These are phyloP conservation scores for Incumbomyces lentus DNA, from an alignment of 2,329 filamentous ascomycete genomes.

Conservation along the genomic window DNA sequence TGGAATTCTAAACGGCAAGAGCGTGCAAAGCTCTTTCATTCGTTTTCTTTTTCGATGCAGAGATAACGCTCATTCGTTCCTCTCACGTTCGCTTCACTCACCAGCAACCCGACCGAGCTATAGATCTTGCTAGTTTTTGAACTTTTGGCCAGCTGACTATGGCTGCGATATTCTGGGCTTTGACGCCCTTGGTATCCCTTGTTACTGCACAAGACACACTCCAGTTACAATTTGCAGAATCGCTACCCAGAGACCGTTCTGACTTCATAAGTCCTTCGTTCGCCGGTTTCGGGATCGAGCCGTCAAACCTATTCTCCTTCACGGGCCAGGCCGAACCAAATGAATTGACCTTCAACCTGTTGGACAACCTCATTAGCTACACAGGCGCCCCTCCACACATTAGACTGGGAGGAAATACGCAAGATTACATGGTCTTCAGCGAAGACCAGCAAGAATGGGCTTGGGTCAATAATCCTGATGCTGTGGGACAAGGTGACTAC, in stretches of 20 bases:
- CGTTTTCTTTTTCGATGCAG: neutral
- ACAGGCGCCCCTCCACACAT: conserved; percentile 40
- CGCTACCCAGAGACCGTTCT: conserved; percentile 13
- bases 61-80: conserved; percentile 1
- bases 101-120: neutral
- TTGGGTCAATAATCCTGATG: conserved; percentile 30
- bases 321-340: conserved; percentile 36
- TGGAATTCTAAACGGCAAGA: neutral
- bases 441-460: conserved; percentile 26
- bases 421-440: conserved; percentile 41
- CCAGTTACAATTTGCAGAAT: conserved; percentile 6
- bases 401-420: conserved; percentile 42
- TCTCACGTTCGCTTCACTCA: neutral
- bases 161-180: conserved; percentile 5
- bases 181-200: conserved; percentile 4
- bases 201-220: conserved; percentile 4
- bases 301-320: conserved; percentile 43
- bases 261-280: conserved; percentile 32
- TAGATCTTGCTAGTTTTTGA: neutral
- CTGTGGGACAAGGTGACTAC: conserved; percentile 29
- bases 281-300: conserved; percentile 43
- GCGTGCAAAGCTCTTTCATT: neutral
- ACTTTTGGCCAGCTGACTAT: conserved; percentile 2
- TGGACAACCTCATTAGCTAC: conserved; percentile 41
- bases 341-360: conserved; percentile 36